Evolutionary conservation across 805 yeast genomes (phyloP).

Genomic region (Candida anglica): DNA sequence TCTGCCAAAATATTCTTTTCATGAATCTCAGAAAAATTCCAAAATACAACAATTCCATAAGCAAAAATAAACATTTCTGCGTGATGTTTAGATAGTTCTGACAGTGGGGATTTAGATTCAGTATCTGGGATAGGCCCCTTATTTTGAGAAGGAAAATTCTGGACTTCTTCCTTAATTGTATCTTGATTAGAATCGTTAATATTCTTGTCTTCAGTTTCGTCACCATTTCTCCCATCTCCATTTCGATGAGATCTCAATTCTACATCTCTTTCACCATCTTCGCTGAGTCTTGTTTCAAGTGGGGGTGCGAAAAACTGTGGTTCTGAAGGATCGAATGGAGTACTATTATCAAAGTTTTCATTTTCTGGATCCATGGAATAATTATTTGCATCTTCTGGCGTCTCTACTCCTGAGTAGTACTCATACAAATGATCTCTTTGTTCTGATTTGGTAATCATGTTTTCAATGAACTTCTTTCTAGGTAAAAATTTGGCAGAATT

Average conservation of each 20-base stretch:
- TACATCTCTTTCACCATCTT: constrained; percentile 4
- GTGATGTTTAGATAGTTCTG: constrained; percentile 53
- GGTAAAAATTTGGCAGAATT: constrained; percentile 43
- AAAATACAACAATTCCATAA: constrained; percentile 96
- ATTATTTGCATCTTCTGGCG: constrained; percentile 52
- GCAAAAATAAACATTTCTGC: constrained; percentile 88
- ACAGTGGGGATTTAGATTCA: constrained; percentile 10
- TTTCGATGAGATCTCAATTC: constrained; percentile 1
- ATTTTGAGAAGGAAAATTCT: too few relatives aligned
- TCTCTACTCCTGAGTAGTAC: constrained; percentile 77
- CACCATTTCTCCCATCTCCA: neutral
- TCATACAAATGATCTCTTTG: constrained; percentile 90
- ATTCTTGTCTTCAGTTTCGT: constrained; percentile 1
- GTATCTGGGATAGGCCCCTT: neutral
- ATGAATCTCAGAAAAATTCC: constrained; percentile 92
- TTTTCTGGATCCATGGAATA: constrained; percentile 43
- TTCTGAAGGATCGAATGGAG: constrained; percentile 83
- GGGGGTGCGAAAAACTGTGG: constrained; percentile 79
- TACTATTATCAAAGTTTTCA: constrained; percentile 40
- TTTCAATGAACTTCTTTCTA: constrained; percentile 59
- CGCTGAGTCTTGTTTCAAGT: constrained; percentile 13
- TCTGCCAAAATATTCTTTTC: constrained; percentile 94
- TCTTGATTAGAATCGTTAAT: neutral
- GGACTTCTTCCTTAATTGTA: neutral
- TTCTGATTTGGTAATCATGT: constrained; percentile 73